Conservation (phyloP, 192 early-diverging fungal genomes). For the Coemansia nantahalensis region DNA sequence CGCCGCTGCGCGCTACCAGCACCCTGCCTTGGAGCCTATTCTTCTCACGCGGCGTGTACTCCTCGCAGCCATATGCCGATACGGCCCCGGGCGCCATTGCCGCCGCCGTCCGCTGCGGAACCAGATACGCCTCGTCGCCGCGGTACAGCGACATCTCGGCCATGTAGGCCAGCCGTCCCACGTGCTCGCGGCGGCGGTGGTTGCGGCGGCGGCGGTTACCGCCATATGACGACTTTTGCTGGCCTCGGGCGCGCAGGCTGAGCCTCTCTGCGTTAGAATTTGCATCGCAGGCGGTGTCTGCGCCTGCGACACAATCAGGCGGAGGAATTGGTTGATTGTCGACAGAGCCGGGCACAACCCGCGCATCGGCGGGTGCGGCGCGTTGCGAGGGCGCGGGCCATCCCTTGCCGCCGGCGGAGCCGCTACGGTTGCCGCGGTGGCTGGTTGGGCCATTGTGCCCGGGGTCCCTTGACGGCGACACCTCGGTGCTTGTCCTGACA, state of each 20-base stretch:
- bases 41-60: constrained; percentile 36
- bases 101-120: constrained; percentile 22
- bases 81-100: constrained; percentile 29
- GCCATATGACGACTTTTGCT: constrained; percentile 2
- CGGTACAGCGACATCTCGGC: constrained; percentile 39
- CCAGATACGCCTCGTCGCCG: constrained; percentile 9
- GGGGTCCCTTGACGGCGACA: neutral
- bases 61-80: constrained; percentile 39
- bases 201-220: neutral
- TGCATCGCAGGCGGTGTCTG: neutral
- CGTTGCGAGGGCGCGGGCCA: too few species aligned
- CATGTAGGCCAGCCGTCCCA: constrained; percentile 36
- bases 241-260: neutral
- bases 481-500: constrained; percentile 31
- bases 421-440: neutral
- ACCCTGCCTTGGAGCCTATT: constrained; percentile 21
- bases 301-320: constrained; percentile 1
- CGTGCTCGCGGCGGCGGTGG: constrained; percentile 23
- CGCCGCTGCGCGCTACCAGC: constrained; percentile 35
- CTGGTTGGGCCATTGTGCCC: too few species aligned
- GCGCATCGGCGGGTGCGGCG: too few species aligned
- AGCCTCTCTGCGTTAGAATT: neutral
- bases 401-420: neutral
- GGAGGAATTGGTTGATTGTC: constrained; percentile 4
- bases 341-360: neutral